Evolutionary conservation across 352 stramenopile genomes (phyloP).

Genomic region (Plasmopara halstedii): DNA sequence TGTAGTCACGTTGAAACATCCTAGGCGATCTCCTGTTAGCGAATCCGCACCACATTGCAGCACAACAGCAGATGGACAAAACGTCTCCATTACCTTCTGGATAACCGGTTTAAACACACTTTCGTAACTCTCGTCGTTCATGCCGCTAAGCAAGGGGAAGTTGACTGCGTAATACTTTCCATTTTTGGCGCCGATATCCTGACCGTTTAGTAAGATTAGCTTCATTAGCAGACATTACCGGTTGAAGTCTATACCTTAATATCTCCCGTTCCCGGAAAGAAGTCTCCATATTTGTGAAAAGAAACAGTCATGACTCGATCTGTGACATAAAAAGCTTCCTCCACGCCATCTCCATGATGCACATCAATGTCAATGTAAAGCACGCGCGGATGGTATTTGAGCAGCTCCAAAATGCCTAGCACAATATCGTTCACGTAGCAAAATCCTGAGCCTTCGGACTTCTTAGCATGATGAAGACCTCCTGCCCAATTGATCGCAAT

Average conservation of each 20-base stretch:
- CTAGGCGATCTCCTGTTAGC: constrained; percentile 94
- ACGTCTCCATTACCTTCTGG: constrained; percentile 88
- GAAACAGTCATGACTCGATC: constrained; percentile 99
- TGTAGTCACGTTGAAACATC: constrained; percentile 97
- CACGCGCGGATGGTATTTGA: constrained; percentile 95
- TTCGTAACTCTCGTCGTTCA: constrained; percentile 94
- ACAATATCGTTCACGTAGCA: constrained; percentile 99
- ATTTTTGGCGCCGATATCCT: constrained; percentile 92
- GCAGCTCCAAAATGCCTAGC: constrained; percentile 96
- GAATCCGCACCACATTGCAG: constrained; percentile 97
- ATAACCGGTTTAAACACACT: constrained; percentile 97
- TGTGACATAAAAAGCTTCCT: constrained; percentile 95
- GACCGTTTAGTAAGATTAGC: no score
- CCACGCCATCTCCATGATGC: constrained; percentile 96
- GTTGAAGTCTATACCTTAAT: constrained; percentile 35
- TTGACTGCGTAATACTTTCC: constrained; percentile 96
- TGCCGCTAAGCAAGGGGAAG: constrained; percentile 93
- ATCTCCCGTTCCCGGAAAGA: constrained; percentile 97
- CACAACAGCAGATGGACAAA: constrained; percentile 88
- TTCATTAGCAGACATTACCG: background rate
- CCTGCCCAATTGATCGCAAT: constrained; percentile 98
- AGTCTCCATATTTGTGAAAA: constrained; percentile 99
- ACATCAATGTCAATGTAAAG: constrained; percentile 99
- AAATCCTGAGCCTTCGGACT: constrained; percentile 92
- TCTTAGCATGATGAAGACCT: constrained; percentile 98